Percentiles rank a stretch among this genome's conserved stretches.
Evolutionary conservation across 1,139 yeast species (phyloP).

Genomic region (Candida neerlandica): DNA sequence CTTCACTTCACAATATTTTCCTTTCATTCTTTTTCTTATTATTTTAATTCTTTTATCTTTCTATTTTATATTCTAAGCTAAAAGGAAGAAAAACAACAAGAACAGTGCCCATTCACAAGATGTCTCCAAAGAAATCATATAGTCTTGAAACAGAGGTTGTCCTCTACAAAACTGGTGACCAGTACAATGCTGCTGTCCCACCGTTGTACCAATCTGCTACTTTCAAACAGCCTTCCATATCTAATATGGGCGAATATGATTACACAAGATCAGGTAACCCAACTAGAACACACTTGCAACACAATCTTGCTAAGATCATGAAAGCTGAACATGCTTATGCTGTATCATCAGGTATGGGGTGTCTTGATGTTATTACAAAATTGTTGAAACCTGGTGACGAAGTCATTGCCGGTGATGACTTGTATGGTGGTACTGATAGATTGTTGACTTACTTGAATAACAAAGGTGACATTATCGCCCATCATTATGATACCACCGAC

Average conservation of each 20-base stretch:
- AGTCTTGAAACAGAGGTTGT: slow-evolving; percentile 76
- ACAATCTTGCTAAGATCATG: slow-evolving; percentile 77
- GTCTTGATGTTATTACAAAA: slow-evolving; percentile 80
- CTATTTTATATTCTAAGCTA: too few species aligned
- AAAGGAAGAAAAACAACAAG: too few species aligned
- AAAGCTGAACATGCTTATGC: slow-evolving; percentile 73
- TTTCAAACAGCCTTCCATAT: slow-evolving; percentile 76
- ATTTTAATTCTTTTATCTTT: neutral
- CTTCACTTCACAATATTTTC: neutral
- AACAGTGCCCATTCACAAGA: slow-evolving; percentile 11
- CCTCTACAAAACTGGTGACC: slow-evolving; percentile 65
- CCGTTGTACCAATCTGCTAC: slow-evolving; percentile 94
- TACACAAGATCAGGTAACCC: slow-evolving; percentile 96
- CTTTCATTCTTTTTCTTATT: neutral
- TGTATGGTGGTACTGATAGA: slow-evolving; percentile 91
- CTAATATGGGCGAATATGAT: slow-evolving; percentile 83
- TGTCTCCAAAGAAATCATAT: slow-evolving; percentile 38
- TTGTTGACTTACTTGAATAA: slow-evolving; percentile 71
- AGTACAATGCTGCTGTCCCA: slow-evolving; percentile 78
- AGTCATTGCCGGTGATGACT: slow-evolving; percentile 89
- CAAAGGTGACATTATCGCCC: slow-evolving; percentile 68
- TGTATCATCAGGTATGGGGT: slow-evolving; percentile 91
- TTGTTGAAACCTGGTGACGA: slow-evolving; percentile 76
- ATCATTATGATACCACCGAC: slow-evolving; percentile 83
- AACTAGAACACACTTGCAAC: slow-evolving; percentile 77